Base-by-base conservation (phyloP, 805 yeast species). In the Sugiyamaella marilandica region DNA sequence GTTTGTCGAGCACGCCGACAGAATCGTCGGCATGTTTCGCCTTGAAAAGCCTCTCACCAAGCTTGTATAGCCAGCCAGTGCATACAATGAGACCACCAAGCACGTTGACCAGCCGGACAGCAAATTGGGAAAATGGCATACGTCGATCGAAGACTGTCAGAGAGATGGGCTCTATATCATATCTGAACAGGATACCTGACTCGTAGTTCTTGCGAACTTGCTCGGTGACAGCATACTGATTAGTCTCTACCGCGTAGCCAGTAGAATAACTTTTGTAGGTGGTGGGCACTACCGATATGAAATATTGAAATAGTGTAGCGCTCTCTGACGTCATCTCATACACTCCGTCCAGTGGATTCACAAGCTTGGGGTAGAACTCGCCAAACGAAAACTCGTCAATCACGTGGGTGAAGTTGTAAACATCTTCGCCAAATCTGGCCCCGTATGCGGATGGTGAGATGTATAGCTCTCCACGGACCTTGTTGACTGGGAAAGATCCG, bases 361-460 rank as follows among this genome's bases (percentile, higher is more conserved):
- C 77, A 57, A 91, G 75, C 60, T 79, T 85, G 2, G 99, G 97
- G 64, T 82, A 90, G 68, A 85, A 90, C 35, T 82, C 87, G 11
- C 99, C 99, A 70, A 84, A 92, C 10, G 97, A 89, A 57, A 90
- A 80, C 67, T 92, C 98, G 55, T 80, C 80, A 55, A 94, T 84
- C 4, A 81, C 81, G 69, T 94, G 99, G 0, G 96, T 79, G 65
- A 92, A 85, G 64, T 92, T 87, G 54, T 87, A 70, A 41, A 44
- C 34, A 50, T 37, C 5, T 34, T 34, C 32, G 35, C 24, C 36
- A 19, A 36, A 21, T 41, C 50, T 16, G 55, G 77, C 83, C 35
- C 70, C 59, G 56, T 83, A 71, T 0, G 95, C 95, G 60, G 79
- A 82, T 2, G 87, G 89, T 1, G 91, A 85, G 45, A 94, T 84